Evolutionary conservation across 768 basidiomycete genomes (phyloP), one percentile per base, ranked within the genome.

Genomic region (Tylopilus plumbeoviolaceoides): DNA sequence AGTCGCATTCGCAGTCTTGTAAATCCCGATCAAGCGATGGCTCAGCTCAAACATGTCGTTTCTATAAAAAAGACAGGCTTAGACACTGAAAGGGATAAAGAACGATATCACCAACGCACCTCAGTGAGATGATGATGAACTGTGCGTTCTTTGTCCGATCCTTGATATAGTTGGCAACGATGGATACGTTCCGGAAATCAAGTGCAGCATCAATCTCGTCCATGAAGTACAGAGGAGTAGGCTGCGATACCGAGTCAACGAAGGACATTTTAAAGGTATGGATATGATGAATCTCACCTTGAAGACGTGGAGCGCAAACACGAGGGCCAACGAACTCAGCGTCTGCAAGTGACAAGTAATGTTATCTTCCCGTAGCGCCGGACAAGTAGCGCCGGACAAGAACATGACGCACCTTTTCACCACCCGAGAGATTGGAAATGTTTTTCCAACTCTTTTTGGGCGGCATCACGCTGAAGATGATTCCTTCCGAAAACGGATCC

Each of bases 381-480:
- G 15, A 45, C 10, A 8, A 8, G 17, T 12, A 18, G 23, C 18
- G 48, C 11, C 39, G 4, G 15, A 45, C 10, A 8, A 8, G 40
- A 36, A 7, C 17, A 47, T n/a, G n/a, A 44, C 61, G 31, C 56
- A 87, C 91, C 82, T 99, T 99, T 75, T 98, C 97, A 23, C 97
- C 97, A 21, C 97, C 97, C 4, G 95, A 98, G 28, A 99, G 72
- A 70, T 98, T 98, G 9, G 94, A 95, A 27, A 98, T 95, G 55
- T 95, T 95, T 74, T 93, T 90, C 95, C 95, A 97, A 65, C 91
- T 95, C 80, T 98, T 98, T 80, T 98, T 98, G 0, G 95, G 95
- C 2, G 95, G 95, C 95, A 99, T 99, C 58, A 99, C 95, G 58
- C 89, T 91, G 76, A 98, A 98, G 54, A 95, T 91, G 69, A 95